Percentiles rank a stretch among this genome's conserved stretches.
phyloP scores from a whole-genome alignment of 2,329 filamentous ascomycete genomes.

The Colletotrichum noveboracense region DNA sequence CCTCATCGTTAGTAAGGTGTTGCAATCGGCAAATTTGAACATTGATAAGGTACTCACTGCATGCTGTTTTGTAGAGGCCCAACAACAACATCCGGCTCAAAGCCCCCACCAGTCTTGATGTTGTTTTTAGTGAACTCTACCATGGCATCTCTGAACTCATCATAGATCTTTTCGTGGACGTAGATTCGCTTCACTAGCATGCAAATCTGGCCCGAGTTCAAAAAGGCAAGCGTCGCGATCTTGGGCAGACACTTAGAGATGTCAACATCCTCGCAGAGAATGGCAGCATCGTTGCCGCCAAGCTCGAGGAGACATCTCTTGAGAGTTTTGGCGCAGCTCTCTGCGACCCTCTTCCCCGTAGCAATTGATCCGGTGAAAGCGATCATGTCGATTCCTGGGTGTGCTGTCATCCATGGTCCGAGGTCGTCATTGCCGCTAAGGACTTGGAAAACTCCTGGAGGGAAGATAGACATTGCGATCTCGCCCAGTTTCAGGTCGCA shows the following conservation, averaged over 20 bases:
- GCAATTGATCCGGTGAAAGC: conserved; percentile 66
- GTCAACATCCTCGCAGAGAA: conserved; percentile 63
- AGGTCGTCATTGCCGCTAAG: conserved; percentile 65
- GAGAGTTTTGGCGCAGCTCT: conserved; percentile 53
- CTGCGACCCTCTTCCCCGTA: conserved; percentile 66
- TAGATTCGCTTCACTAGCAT: conserved; percentile 59
- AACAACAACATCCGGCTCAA: conserved; percentile 45
- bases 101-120: conserved; percentile 49
- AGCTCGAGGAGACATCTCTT: conserved; percentile 69
- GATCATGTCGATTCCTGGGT: conserved; percentile 66
- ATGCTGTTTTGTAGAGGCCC: conserved; percentile 66
- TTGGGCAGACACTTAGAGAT: conserved; percentile 37
- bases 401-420: conserved; percentile 61
- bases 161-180: conserved; percentile 65
- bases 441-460: conserved; percentile 65
- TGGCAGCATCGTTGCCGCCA: conserved; percentile 66
- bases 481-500: conserved; percentile 63
- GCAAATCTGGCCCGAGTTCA: conserved; percentile 54
- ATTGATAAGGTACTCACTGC: conserved; percentile 46
- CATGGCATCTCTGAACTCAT: conserved; percentile 53
- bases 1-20: background rate
- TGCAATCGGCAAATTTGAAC: background rate
- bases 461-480: conserved; percentile 62
- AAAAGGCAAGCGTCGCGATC: conserved; percentile 57
- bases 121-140: conserved; percentile 48